A percentile compares a stretch with the other conserved stretches of the same genome.
These are phyloP conservation scores for Phytophthora idaei DNA, from an alignment of 352 stramenopile genomes.

Conservation along the genomic window DNA sequence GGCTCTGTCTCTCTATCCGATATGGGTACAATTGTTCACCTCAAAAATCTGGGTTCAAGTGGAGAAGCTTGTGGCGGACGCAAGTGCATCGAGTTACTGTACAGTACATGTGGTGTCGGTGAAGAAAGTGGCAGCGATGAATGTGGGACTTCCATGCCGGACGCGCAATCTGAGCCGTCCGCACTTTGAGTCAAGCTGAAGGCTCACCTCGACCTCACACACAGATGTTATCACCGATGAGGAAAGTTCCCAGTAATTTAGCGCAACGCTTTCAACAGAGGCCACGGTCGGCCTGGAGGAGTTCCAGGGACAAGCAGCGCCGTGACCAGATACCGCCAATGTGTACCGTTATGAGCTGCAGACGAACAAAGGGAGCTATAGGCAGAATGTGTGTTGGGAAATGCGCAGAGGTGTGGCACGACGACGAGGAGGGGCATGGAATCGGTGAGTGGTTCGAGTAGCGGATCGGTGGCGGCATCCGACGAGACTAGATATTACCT, in stretches of 20 bases:
- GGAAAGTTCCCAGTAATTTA: background rate
- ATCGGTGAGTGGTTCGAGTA: slow-evolving; percentile 29
- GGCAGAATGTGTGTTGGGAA: slow-evolving; percentile 13
- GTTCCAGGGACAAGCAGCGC: slow-evolving; percentile 7
- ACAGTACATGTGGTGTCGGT: background rate
- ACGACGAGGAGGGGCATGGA: background rate
- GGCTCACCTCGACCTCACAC: too few relatives aligned
- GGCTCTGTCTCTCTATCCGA: slow-evolving; percentile 19
- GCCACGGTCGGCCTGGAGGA: background rate
- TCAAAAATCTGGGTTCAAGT: background rate
- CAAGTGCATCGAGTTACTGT: background rate
- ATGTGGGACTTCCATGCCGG: background rate
- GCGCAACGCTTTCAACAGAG: background rate
- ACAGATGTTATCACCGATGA: slow-evolving; percentile 5
- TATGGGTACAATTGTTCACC: slow-evolving; percentile 24
- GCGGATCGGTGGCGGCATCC: slow-evolving; percentile 10
- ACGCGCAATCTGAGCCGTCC: background rate
- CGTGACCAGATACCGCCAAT: background rate
- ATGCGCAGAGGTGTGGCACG: slow-evolving; percentile 38
- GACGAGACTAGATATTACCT: slow-evolving; percentile 25
- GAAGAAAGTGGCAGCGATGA: background rate
- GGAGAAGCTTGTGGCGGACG: background rate
- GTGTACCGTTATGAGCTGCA: slow-evolving; percentile 20
- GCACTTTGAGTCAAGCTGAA: too few relatives aligned
- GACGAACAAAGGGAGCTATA: slow-evolving; percentile 1